phyloP scores from a whole-genome alignment of 1,284 basidiomycete genomes.

The Ustilago shanxiensis region DNA sequence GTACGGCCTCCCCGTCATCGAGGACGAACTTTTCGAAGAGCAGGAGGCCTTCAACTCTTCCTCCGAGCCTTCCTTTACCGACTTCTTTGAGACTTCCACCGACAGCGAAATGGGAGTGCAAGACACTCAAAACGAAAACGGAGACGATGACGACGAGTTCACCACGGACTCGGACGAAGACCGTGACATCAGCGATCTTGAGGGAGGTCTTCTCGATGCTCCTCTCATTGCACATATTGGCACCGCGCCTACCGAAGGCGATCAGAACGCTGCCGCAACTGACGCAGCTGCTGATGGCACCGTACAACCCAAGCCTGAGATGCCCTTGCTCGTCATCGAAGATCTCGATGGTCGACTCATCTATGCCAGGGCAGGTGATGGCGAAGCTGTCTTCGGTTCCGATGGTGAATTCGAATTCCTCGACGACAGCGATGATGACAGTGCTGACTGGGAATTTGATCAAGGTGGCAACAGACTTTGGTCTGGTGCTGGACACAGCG shows the following conservation, averaged over 20 bases:
- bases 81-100: constrained; percentile 66
- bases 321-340: constrained; percentile 68
- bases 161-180: constrained; percentile 54
- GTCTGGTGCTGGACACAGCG: constrained; percentile 15
- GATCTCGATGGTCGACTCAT: constrained; percentile 69
- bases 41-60: constrained; percentile 66
- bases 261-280: constrained; percentile 14
- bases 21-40: constrained; percentile 65
- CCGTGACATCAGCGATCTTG: constrained; percentile 63
- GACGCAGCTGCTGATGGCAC: constrained; percentile 22
- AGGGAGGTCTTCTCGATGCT: constrained; percentile 56
- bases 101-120: constrained; percentile 48
- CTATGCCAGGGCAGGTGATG: constrained; percentile 68
- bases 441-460: constrained; percentile 53
- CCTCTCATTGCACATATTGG: constrained; percentile 65
- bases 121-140: constrained; percentile 39
- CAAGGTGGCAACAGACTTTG: constrained; percentile 45
- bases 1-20: constrained; percentile 55
- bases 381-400: constrained; percentile 69
- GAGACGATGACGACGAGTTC: constrained; percentile 60
- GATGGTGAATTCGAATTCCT: constrained; percentile 70
- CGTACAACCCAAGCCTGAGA: constrained; percentile 43
- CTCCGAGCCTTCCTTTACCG: constrained; percentile 68
- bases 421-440: constrained; percentile 66
- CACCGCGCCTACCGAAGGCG: constrained; percentile 17